Evolutionary conservation across 495 filamentous ascomycete species (phyloP).

Genomic region (Neurospora intermedia): DNA sequence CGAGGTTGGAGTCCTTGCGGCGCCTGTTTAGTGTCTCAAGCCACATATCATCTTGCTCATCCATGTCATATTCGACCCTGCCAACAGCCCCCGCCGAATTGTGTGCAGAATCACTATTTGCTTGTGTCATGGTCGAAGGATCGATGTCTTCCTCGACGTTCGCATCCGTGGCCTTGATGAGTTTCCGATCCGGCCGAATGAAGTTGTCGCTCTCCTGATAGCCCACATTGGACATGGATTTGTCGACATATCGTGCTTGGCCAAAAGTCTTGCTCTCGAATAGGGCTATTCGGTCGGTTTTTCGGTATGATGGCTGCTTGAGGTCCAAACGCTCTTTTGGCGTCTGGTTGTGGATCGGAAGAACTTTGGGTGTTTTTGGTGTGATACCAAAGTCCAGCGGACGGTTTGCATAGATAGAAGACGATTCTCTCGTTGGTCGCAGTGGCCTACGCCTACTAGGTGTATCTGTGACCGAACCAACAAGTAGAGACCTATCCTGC

Average conservation of each 20-base stretch:
- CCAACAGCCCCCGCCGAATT: conserved; percentile 41
- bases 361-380: conserved; percentile 37
- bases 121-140: conserved; percentile 42
- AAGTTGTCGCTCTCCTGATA: conserved; percentile 92
- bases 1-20: conserved; percentile 58
- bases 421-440: conserved; percentile 37
- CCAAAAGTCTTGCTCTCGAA: conserved; percentile 47
- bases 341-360: conserved; percentile 44
- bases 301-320: conserved; percentile 47
- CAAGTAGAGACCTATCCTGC: conserved; percentile 18
- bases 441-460: conserved; percentile 35
- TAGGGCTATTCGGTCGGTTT: conserved; percentile 41
- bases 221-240: conserved; percentile 84
- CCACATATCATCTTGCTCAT: conserved; percentile 98
- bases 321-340: conserved; percentile 50
- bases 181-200: conserved; percentile 58
- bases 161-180: conserved; percentile 67
- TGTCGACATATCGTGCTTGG: conserved; percentile 60
- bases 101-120: conserved; percentile 47
- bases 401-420: conserved; percentile 37
- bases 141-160: conserved; percentile 80
- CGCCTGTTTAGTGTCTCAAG: conserved; percentile 71
- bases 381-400: conserved; percentile 23
- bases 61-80: conserved; percentile 97
- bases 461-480: conserved; percentile 19